Evolutionary conservation across 805 yeast genomes (phyloP).

Genomic region (Wickerhamomyces ciferrii): DNA sequence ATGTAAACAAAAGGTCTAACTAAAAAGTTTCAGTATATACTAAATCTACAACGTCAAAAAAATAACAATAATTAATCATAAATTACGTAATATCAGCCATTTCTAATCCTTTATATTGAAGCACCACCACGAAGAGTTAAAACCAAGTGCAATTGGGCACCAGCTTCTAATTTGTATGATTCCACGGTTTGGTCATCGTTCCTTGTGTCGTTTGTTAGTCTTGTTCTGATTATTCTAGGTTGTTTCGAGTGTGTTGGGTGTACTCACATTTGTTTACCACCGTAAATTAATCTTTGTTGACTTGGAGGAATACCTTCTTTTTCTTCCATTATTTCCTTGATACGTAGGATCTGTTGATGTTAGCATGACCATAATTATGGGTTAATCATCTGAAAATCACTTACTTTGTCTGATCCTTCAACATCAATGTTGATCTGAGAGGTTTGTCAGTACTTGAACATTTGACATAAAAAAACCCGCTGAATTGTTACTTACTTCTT

Average conservation of each 20-base stretch:
- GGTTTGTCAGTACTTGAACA: slow-evolving; percentile 4
- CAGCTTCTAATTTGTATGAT: slow-evolving; percentile 74
- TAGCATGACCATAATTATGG: slow-evolving; percentile 15
- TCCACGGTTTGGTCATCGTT: slow-evolving; percentile 74
- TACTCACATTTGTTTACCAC: slow-evolving; percentile 84
- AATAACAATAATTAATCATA: neutral
- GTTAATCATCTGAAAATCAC: slow-evolving; percentile 13
- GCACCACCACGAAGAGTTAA: slow-evolving; percentile 93
- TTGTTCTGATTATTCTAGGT: neutral
- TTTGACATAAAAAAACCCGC: neutral
- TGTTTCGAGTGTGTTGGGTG: neutral
- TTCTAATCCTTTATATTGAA: neutral
- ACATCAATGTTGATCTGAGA: slow-evolving; percentile 62
- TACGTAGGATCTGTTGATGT: slow-evolving; percentile 46
- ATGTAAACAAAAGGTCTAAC: neutral
- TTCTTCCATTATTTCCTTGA: slow-evolving; percentile 91
- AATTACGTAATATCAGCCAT: slow-evolving; percentile 6
- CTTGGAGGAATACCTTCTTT: slow-evolving; percentile 96
- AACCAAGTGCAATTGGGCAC: slow-evolving; percentile 85
- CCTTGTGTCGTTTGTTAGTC: slow-evolving; percentile 24
- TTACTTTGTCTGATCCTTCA: slow-evolving; percentile 59
- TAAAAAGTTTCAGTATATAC: neutral
- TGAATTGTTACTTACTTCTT: slow-evolving; percentile 44
- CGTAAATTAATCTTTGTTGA: slow-evolving; percentile 86
- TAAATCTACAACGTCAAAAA: slow-evolving; percentile 1